These are phyloP conservation scores for Amaranthus hypochondriacus DNA, from an alignment of 148 eudicot genomes.

Conservation along the genomic window DNA sequence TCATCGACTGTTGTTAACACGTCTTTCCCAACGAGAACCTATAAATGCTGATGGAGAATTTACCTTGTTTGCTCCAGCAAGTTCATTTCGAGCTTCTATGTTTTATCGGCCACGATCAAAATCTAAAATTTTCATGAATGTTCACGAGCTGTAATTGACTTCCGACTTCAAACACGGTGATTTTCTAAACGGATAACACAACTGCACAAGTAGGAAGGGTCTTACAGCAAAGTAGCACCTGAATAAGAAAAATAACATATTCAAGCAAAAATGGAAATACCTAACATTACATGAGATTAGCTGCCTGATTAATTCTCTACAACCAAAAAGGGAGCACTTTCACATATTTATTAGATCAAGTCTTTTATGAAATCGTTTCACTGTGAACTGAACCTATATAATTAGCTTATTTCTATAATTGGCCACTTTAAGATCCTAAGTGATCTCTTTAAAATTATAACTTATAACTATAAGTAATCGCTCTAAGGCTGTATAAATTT, in stretches of 20 bases:
- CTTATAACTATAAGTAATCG: too few species aligned
- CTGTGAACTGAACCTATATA: not conserved
- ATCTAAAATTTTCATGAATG: not conserved
- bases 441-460: too few species aligned
- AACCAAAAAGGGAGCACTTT: not conserved
- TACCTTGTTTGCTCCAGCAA: not conserved
- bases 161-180: constrained; percentile 5
- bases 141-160: not conserved
- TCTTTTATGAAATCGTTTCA: not conserved
- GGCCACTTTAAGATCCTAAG: too few species aligned
- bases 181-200: not conserved
- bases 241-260: not conserved
- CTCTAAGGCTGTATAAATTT: too few species aligned
- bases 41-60: not conserved
- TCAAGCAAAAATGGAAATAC: not conserved
- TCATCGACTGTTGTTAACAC: constrained; percentile 4
- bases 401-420: too few species aligned
- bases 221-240: constrained; percentile 8
- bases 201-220: constrained; percentile 6
- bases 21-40: constrained; percentile 4
- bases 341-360: not conserved
- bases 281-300: not conserved
- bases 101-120: not conserved
- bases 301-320: not conserved
- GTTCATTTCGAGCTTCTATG: constrained; percentile 4